phyloP scores from a whole-genome alignment of 345 rosid species.

The Hibiscus syriacus region DNA sequence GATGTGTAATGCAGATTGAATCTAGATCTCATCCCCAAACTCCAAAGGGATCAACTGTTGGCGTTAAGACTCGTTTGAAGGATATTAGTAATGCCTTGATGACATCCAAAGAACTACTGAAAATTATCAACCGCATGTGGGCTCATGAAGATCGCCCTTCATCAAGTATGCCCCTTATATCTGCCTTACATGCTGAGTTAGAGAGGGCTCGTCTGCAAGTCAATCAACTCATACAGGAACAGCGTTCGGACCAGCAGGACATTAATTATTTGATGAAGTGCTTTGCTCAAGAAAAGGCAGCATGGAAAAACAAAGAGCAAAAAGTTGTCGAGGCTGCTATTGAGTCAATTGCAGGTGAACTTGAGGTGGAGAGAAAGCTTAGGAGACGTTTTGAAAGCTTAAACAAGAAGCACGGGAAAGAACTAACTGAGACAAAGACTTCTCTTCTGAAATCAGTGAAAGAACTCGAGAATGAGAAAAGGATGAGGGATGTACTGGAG shows the following conservation, averaged over 20 bases:
- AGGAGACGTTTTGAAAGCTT: constrained; percentile 79
- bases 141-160: constrained; percentile 83
- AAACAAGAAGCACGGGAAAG: constrained; percentile 90
- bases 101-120: constrained; percentile 88
- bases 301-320: constrained; percentile 86
- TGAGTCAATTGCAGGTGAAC: constrained; percentile 83
- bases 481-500: constrained; percentile 65
- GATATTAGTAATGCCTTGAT: constrained; percentile 88
- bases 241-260: constrained; percentile 66
- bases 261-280: constrained; percentile 73
- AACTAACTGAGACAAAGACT: constrained; percentile 65
- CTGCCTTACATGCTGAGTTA: constrained; percentile 93
- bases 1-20: constrained; percentile 53
- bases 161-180: constrained; percentile 87
- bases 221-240: constrained; percentile 81
- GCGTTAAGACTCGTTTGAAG: constrained; percentile 64
- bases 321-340: constrained; percentile 87
- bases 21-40: constrained; percentile 76
- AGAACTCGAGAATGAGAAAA: constrained; percentile 83
- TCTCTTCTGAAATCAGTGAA: constrained; percentile 61
- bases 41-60: constrained; percentile 62
- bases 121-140: constrained; percentile 88
- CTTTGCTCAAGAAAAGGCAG: constrained; percentile 89
- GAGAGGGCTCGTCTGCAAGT: constrained; percentile 91
- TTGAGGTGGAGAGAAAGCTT: constrained; percentile 78